Percentiles rank a stretch among this genome's conserved stretches.
phyloP scores from a whole-genome alignment of 352 stramenopile species.

The Aphanomyces stellatus region DNA sequence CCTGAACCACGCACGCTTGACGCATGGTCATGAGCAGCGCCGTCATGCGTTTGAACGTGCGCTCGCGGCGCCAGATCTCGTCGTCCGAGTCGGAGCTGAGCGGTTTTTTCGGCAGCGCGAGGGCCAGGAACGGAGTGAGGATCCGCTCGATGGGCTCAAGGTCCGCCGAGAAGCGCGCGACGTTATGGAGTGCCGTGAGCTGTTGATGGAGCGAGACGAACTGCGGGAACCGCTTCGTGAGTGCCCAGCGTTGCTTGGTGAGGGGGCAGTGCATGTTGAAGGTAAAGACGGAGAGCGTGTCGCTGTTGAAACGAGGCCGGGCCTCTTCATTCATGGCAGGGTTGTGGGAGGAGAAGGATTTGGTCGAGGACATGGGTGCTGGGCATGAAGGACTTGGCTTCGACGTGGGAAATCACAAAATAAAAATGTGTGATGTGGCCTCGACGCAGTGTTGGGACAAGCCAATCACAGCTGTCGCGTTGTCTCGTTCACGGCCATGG shows the following conservation, averaged over 20 bases:
- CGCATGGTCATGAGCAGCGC: neutral
- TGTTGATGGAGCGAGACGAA: conserved; percentile 72
- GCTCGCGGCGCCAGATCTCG: neutral
- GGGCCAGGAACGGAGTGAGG: neutral
- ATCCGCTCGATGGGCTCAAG: neutral
- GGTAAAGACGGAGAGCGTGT: conserved; percentile 65
- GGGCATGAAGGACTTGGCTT: neutral
- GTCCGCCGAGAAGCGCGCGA: neutral
- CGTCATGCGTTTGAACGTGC: neutral
- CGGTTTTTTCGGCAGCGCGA: conserved; percentile 6
- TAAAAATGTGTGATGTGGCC: neutral
- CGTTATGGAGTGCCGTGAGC: conserved; percentile 28
- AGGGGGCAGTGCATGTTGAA: conserved; percentile 81
- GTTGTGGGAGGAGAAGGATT: neutral
- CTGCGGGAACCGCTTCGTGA: conserved; percentile 81
- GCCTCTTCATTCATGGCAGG: neutral
- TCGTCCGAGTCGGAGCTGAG: neutral
- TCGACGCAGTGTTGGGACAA: neutral
- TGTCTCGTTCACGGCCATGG: neutral
- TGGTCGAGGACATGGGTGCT: neutral
- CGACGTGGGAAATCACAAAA: neutral
- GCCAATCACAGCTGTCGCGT: neutral
- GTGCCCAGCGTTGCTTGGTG: conserved; percentile 77
- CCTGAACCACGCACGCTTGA: neutral
- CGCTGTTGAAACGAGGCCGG: neutral